Evolutionary conservation across 768 basidiomycete species (phyloP), one percentile per base, ranked within the genome.

Genomic region (Mycena galericulata): DNA sequence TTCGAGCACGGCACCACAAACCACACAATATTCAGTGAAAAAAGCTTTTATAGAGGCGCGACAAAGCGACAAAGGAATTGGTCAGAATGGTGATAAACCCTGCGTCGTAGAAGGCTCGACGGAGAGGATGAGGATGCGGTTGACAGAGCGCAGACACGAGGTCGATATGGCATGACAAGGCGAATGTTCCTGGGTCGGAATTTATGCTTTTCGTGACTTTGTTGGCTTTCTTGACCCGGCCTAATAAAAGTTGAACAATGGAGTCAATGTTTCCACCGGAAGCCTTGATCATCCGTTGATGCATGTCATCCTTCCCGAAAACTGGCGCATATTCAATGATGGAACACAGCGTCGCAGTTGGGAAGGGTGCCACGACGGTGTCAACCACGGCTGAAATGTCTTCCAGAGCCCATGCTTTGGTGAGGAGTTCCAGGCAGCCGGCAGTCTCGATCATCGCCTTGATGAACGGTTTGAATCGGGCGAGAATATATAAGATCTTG

Each of bases 401-500:
- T 38, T 81, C 79, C 40, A 75, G 60, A 24, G 77, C 50, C 78
- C 81, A 82, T 9, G 81, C 64, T 41, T 76, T 73, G 2, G 79
- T 79, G 8, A 76, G 76, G 26, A 82, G 74, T 59, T 82, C 79
- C 50, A 83, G 60, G 24, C 75, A 75, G 12, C 76, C 78, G 15
- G 75, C 70, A 6, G 79, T 81, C 1, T 46, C 45, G 14, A 75
- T 66, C 76, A 82, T 82, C 9, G 65, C 66, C 15, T 65, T 60
- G 36, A 78, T 71, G 43, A 79, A 68, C 7, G 27, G 41, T 22
- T 80, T 79, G 10, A 73, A 72, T 11, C 75, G 75, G 27, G 73
- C 68, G 40, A 81, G 51, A 10, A 75, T 56, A 62, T 78, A 81
- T 67, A 79, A 75, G 7, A 73, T 54, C 15, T 67, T 75, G 20